Conservation (phyloP, 495 filamentous ascomycete species). For the Darksidea phi region DNA sequence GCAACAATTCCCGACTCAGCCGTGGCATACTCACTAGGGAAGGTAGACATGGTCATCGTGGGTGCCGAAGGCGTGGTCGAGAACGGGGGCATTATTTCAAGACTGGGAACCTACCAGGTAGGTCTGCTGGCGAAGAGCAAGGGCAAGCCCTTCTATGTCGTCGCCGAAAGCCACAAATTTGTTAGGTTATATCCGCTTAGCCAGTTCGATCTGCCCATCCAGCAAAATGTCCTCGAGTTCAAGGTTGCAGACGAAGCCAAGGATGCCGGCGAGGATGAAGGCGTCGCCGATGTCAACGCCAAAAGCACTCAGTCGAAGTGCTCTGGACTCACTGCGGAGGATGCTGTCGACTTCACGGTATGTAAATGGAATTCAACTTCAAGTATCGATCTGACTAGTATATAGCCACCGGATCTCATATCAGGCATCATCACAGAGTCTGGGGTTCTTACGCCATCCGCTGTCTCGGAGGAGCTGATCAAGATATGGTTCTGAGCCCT, state of each 20-base stretch:
- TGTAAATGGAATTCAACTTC: constrained; percentile 22
- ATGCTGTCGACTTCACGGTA: constrained; percentile 82
- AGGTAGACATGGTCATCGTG: constrained; percentile 77
- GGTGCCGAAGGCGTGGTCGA: constrained; percentile 94
- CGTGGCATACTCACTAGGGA: constrained; percentile 80
- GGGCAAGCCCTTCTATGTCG: constrained; percentile 82
- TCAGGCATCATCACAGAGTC: constrained; percentile 75
- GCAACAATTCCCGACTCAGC: constrained; percentile 79
- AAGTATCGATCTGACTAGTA: neutral
- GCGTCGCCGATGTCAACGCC: constrained; percentile 27
- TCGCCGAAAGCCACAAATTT: constrained; percentile 94
- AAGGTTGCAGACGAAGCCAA: constrained; percentile 41
- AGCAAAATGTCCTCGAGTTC: constrained; percentile 74
- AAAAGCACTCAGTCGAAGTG: constrained; percentile 24
- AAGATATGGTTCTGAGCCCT: constrained; percentile 68
- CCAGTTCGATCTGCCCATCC: constrained; percentile 74
- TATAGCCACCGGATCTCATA: constrained; percentile 69
- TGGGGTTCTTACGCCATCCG: constrained; percentile 71
- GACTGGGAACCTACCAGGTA: constrained; percentile 90
- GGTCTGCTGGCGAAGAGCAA: constrained; percentile 75
- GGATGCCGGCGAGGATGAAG: constrained; percentile 40
- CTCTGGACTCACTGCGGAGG: constrained; percentile 33
- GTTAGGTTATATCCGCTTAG: constrained; percentile 75
- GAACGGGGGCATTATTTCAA: constrained; percentile 86
- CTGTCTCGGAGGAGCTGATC: constrained; percentile 75